phyloP scores from a whole-genome alignment of 805 yeast genomes.

The Barnettozyma wickerhamii region DNA sequence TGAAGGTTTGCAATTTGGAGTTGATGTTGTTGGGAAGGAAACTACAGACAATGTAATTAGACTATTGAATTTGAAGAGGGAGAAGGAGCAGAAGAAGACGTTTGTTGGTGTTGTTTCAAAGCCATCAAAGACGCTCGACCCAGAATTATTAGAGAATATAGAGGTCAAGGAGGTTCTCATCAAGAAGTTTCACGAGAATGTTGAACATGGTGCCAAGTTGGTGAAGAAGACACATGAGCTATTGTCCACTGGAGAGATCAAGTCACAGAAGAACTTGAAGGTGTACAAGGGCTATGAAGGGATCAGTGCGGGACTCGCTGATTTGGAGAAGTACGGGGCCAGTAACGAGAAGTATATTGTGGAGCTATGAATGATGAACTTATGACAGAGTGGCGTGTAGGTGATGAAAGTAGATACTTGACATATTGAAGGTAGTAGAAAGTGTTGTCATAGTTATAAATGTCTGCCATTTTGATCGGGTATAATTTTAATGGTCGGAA shows the following conservation, averaged over 20 bases:
- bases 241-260: conserved; percentile 26
- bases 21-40: conserved; percentile 40
- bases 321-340: conserved; percentile 38
- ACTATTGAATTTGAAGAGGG: conserved; percentile 24
- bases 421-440: too few species aligned
- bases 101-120: conserved; percentile 39
- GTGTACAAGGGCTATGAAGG: conserved; percentile 34
- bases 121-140: conserved; percentile 26
- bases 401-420: neutral
- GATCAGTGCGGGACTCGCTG: conserved; percentile 32
- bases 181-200: conserved; percentile 41
- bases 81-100: conserved; percentile 13
- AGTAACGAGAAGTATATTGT: conserved; percentile 40
- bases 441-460: neutral
- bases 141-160: conserved; percentile 22
- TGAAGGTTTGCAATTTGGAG: conserved; percentile 32
- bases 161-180: conserved; percentile 32
- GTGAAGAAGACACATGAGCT: conserved; percentile 32
- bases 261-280: conserved; percentile 32
- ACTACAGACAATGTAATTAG: conserved; percentile 32
- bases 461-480: neutral
- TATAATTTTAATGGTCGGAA: conserved; percentile 1
- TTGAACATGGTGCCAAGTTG: conserved; percentile 32
- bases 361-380: conserved; percentile 13
- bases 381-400: too few species aligned